Evolutionary conservation across 805 yeast genomes (phyloP).

Genomic region (Teunomyces stri): DNA sequence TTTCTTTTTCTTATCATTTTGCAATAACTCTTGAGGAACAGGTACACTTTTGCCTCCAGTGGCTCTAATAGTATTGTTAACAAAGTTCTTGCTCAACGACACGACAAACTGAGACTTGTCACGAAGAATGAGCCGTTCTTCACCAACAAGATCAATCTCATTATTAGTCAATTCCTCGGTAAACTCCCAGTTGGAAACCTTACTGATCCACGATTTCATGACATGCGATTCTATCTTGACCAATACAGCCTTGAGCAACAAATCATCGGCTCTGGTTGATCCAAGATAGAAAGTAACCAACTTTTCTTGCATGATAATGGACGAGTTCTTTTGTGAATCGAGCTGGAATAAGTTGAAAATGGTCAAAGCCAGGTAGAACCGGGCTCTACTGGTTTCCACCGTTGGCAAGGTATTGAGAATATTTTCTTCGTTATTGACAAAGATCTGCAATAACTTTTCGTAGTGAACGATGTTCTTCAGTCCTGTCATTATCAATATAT

Average conservation of each 20-base stretch:
- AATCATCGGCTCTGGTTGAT: constrained; percentile 57
- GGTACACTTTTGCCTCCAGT: neutral
- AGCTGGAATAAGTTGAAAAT: constrained; percentile 49
- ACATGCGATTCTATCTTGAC: constrained; percentile 53
- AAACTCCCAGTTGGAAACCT: constrained; percentile 67
- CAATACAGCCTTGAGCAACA: constrained; percentile 56
- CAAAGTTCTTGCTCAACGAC: constrained; percentile 47
- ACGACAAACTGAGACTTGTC: constrained; percentile 47
- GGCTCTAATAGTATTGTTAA: constrained; percentile 45
- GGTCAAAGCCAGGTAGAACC: constrained; percentile 45
- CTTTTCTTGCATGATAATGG: constrained; percentile 44
- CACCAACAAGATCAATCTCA: constrained; percentile 48
- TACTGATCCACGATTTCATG: constrained; percentile 61
- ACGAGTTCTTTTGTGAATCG: constrained; percentile 48
- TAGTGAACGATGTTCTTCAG: constrained; percentile 34
- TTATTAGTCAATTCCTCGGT: constrained; percentile 36
- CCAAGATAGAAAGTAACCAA: constrained; percentile 59
- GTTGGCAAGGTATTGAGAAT: constrained; percentile 27
- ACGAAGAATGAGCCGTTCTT: constrained; percentile 45
- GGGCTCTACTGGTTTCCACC: constrained; percentile 16
- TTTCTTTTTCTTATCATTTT: neutral
- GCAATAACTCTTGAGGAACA: constrained; percentile 8
- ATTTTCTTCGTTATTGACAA: constrained; percentile 51
- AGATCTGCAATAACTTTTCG: constrained; percentile 59
- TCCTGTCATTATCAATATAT: constrained; percentile 37